A percentile compares a stretch with the other conserved stretches of the same genome.
Conservation (phyloP, 768 basidiomycete species). For the Psilocybe tampanensis region DNA sequence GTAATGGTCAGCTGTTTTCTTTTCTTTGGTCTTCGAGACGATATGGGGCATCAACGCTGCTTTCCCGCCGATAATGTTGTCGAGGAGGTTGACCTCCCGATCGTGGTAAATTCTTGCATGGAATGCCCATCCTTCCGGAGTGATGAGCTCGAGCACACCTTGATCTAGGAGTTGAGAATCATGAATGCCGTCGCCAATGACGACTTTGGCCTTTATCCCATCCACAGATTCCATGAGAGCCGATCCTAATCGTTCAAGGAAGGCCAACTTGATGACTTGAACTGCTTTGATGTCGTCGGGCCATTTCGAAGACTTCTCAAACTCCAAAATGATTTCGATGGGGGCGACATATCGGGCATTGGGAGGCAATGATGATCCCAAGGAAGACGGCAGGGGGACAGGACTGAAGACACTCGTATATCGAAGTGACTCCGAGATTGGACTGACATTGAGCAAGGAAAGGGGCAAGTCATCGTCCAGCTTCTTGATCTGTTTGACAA, state of each 20-base stretch:
- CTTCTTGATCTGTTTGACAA: constrained; percentile 76
- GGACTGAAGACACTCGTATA: constrained; percentile 88
- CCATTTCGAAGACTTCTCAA: constrained; percentile 93
- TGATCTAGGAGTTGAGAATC: constrained; percentile 67
- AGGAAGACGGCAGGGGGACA: constrained; percentile 60
- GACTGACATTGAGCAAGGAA: constrained; percentile 72
- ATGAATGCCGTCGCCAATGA: constrained; percentile 50
- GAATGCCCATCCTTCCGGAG: constrained; percentile 87
- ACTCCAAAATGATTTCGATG: constrained; percentile 81
- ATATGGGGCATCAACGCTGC: constrained; percentile 40
- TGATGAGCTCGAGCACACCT: constrained; percentile 73
- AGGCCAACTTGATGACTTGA: constrained; percentile 92
- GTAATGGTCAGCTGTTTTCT: constrained; percentile 49
- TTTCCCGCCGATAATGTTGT: constrained; percentile 60
- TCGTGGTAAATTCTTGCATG: constrained; percentile 84
- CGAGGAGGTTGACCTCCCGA: constrained; percentile 78
- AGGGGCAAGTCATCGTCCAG: constrained; percentile 78
- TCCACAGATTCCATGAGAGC: constrained; percentile 55
- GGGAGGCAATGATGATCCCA: constrained; percentile 52
- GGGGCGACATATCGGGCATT: constrained; percentile 68
- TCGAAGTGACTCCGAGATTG: constrained; percentile 72
- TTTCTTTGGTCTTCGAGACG: constrained; percentile 30
- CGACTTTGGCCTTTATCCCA: constrained; percentile 60
- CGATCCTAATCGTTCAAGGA: constrained; percentile 80
- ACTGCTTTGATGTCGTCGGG: constrained; percentile 92